Conservation (phyloP, 495 filamentous ascomycete species). For the Aspergillus diversus region DNA sequence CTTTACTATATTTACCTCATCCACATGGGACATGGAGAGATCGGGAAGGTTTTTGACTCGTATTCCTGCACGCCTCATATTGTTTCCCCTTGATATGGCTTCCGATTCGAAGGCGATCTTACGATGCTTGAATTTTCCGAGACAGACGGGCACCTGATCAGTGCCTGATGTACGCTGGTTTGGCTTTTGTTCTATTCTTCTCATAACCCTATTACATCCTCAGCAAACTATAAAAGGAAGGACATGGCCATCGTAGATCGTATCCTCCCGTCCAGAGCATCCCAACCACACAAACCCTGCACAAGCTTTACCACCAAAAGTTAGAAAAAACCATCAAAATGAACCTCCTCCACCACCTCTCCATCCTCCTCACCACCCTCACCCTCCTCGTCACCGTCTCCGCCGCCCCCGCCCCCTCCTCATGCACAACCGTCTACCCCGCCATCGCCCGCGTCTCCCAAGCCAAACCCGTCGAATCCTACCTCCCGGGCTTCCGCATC, state of each 20-base stretch:
- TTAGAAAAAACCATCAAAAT: conserved; percentile 3
- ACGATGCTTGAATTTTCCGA: too few species aligned
- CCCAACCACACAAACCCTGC: background rate
- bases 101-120: too few species aligned
- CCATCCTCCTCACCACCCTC: conserved; percentile 9
- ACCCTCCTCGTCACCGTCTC: background rate
- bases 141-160: too few species aligned
- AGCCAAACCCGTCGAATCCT: conserved; percentile 17
- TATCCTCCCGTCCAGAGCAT: background rate
- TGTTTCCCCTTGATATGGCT: background rate
- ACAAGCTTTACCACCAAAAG: background rate
- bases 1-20: background rate
- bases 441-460: conserved; percentile 13
- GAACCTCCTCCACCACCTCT: conserved; percentile 9
- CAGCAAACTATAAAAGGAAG: too few species aligned
- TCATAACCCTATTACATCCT: too few species aligned
- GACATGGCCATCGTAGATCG: too few species aligned
- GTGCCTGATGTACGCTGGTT: too few species aligned
- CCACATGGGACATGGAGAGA: background rate
- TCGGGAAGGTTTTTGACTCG: background rate
- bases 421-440: conserved; percentile 15
- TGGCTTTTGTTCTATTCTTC: too few species aligned
- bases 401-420: conserved; percentile 10
- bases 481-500: conserved; percentile 17
- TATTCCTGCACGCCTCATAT: background rate